A percentile compares a stretch with the other conserved stretches of the same genome.
Evolutionary conservation across 164 flowering plant species (phyloP).

Genomic region (Tinospora cordifolia): DNA sequence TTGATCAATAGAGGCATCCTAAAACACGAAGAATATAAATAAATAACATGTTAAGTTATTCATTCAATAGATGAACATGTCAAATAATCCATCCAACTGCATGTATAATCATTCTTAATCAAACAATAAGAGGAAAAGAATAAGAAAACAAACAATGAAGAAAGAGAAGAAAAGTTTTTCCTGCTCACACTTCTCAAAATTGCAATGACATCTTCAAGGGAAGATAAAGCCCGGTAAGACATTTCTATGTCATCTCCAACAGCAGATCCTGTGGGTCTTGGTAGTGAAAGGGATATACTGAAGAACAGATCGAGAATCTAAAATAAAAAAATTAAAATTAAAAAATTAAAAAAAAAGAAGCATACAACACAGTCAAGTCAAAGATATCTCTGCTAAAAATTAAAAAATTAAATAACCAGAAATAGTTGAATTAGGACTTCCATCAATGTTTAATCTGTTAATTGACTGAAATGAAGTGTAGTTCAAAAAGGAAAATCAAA

Average conservation of each 20-base stretch:
- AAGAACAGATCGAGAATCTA: constrained; percentile 90
- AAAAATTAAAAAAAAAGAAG: no score
- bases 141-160: background rate
- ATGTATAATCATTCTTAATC: background rate
- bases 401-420: background rate
- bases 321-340: no score
- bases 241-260: constrained; percentile 44
- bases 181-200: constrained; percentile 77
- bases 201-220: constrained; percentile 95
- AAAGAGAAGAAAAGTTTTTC: background rate
- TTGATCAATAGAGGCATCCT: constrained; percentile 98
- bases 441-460: background rate
- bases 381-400: background rate
- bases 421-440: background rate
- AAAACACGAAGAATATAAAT: constrained; percentile 16
- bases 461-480: background rate
- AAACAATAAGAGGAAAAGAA: constrained; percentile 4
- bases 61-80: no score
- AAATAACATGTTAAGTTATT: no score
- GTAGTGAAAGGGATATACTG: constrained; percentile 82
- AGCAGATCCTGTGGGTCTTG: constrained; percentile 47
- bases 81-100: constrained; percentile 1
- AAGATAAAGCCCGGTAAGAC: constrained; percentile 69
- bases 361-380: background rate
- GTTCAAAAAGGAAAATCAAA: background rate